Base-by-base conservation (phyloP, 768 basidiomycete species). In the Nevesoporus exiguus region DNA sequence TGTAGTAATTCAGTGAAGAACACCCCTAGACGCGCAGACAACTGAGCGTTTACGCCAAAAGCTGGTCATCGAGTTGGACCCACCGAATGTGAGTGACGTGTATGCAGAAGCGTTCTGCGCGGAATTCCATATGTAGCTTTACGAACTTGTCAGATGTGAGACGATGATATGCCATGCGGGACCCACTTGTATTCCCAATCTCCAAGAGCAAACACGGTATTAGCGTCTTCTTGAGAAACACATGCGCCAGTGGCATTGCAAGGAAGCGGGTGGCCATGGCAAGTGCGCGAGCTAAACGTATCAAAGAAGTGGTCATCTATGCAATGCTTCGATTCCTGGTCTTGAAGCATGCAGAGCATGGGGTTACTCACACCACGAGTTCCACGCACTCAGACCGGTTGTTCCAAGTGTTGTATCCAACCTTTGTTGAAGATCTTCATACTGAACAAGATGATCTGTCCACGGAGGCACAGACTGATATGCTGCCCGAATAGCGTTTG, bases 151-250 rank as follows among this genome's bases (percentile, higher is more conserved):
- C 47, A 60, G 42, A 42, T 4, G 0, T 6, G 3, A n/a, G 5
- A 24, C 8, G 34, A 46, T 15, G 25, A 51, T 46, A 37, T 31
- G 31, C 25, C 27, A 14, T 33, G 14, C 6, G 29, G 19, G 5
- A 53, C 55, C 66, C 69, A 85, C 53, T 72, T 79, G 55, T 84
- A 83, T 63, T 84, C 82, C 80, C 81, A 84, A 54, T 81, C 80
- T 0, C 81, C 82, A 5, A 82, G 72, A 19, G 79, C 74, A 58
- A 77, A 84, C 3, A 83, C 81, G 0, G 73, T 75, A 52, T 78
- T 60, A 11, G 82, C 81, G 45, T 80, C 78, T 25, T 67, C 69
- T 22, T 70, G 66, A 2, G 73, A 68, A 24, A 80, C 71, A 54
- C 78, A 80, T 0, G 61, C 62, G 4, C 76, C 74, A 4, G 64